These are phyloP conservation scores for Blastobotrys chiropterorum DNA, from an alignment of 805 yeast species.

Conservation along the genomic window DNA sequence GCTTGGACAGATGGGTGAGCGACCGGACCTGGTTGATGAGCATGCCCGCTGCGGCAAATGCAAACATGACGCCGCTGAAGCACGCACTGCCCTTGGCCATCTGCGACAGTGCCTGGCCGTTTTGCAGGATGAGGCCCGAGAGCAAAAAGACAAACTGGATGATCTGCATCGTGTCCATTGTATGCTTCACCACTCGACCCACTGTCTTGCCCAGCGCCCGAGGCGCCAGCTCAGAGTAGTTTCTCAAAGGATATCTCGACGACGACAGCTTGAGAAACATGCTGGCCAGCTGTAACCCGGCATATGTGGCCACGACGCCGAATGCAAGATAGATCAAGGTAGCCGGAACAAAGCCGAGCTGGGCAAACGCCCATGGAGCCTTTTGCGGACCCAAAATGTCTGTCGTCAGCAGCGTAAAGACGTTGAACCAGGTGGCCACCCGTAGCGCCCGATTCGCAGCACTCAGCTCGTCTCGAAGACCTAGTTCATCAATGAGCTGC, in stretches of 20 bases:
- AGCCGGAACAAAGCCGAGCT: constrained; percentile 43
- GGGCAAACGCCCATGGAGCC: constrained; percentile 42
- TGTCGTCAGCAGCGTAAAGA: constrained; percentile 43
- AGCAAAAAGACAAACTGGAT: constrained; percentile 40
- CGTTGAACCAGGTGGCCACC: constrained; percentile 24
- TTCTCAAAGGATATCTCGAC: constrained; percentile 38
- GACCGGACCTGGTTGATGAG: constrained; percentile 38
- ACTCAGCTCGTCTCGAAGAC: background rate
- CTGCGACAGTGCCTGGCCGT: constrained; percentile 41
- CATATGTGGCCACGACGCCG: constrained; percentile 38
- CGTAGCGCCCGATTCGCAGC: constrained; percentile 20
- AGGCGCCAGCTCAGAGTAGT: constrained; percentile 40
- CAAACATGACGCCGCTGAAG: constrained; percentile 37
- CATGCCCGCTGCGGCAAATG: constrained; percentile 41
- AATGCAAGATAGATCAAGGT: constrained; percentile 36
- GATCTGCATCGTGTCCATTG: constrained; percentile 35
- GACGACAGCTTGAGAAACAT: constrained; percentile 37
- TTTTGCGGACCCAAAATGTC: constrained; percentile 42
- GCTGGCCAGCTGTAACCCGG: constrained; percentile 36
- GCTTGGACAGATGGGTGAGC: constrained; percentile 34
- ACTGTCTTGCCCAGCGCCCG: constrained; percentile 35
- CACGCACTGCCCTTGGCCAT: constrained; percentile 31
- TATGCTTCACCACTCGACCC: constrained; percentile 27
- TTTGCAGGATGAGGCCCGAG: constrained; percentile 37
- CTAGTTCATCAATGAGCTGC: constrained; percentile 1